phyloP scores from a whole-genome alignment of 495 filamentous ascomycete species.

The Penicillium soppii region DNA sequence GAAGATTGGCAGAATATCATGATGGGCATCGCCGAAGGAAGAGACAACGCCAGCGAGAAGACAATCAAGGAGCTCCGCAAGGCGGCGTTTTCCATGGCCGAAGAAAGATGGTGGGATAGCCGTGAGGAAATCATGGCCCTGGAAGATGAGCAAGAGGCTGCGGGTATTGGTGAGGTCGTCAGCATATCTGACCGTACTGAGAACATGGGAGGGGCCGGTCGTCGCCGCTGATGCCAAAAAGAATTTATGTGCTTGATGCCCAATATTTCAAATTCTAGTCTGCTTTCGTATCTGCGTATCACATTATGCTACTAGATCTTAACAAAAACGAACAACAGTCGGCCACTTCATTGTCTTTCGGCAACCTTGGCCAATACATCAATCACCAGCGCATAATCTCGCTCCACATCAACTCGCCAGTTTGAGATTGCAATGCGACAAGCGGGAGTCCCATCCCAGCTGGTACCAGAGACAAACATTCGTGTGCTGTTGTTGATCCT shows the following conservation, averaged over 20 bases:
- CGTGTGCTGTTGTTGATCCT: constrained; percentile 71
- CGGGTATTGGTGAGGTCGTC: constrained; percentile 93
- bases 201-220: constrained; percentile 55
- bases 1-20: constrained; percentile 86
- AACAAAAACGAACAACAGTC: background rate
- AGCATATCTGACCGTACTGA: constrained; percentile 71
- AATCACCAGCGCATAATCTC: constrained; percentile 37
- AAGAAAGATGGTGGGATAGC: constrained; percentile 99
- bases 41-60: constrained; percentile 52
- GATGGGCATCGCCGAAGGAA: constrained; percentile 64
- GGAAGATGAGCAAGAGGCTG: constrained; percentile 95
- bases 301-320: background rate
- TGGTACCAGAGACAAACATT: constrained; percentile 82
- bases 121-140: constrained; percentile 89
- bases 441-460: constrained; percentile 70
- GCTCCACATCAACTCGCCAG: constrained; percentile 58
- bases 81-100: constrained; percentile 80
- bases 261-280: background rate
- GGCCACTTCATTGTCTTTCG: background rate
- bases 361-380: constrained; percentile 35
- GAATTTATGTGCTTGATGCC: background rate
- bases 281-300: background rate
- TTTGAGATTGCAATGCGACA: constrained; percentile 80
- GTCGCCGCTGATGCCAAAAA: constrained; percentile 48
- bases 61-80: constrained; percentile 89